These are phyloP conservation scores for Crithidia fasciculata DNA, from an alignment of 208 protist genomes.

Conservation along the genomic window DNA sequence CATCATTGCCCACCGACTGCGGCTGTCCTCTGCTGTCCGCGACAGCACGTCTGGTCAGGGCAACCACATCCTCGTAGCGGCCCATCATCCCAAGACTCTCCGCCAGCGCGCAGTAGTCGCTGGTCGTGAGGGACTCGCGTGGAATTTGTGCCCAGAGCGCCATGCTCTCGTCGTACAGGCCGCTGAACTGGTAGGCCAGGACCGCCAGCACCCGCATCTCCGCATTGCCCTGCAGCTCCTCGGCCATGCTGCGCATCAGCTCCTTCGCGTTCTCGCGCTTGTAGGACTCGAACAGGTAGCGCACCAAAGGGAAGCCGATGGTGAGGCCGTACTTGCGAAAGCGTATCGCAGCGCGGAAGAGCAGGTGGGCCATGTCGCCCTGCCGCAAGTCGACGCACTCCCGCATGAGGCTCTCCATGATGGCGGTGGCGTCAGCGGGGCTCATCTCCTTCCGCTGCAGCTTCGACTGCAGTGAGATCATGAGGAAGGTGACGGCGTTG, in stretches of 20 bases:
- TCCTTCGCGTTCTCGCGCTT: slow-evolving; percentile 75
- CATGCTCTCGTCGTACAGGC: slow-evolving; percentile 39
- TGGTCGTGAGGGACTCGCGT: slow-evolving; percentile 41
- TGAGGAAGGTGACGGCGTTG: slow-evolving; percentile 91
- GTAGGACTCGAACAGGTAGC: slow-evolving; percentile 88
- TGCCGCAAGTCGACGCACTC: slow-evolving; percentile 92
- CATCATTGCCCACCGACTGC: slow-evolving; percentile 11
- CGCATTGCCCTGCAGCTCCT: slow-evolving; percentile 68
- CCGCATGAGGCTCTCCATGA: slow-evolving; percentile 87
- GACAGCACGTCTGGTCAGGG: too few relatives aligned
- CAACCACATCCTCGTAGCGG: slow-evolving; percentile 52
- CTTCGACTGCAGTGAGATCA: slow-evolving; percentile 87
- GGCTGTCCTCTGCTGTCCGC: too few relatives aligned
- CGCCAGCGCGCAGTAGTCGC: slow-evolving; percentile 73
- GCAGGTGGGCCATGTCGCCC: slow-evolving; percentile 90
- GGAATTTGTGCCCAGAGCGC: slow-evolving; percentile 59
- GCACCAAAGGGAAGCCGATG: slow-evolving; percentile 66
- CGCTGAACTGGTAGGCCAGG: slow-evolving; percentile 75
- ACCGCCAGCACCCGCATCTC: slow-evolving; percentile 71
- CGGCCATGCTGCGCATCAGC: slow-evolving; percentile 85
- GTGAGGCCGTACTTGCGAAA: slow-evolving; percentile 88
- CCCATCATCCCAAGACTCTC: slow-evolving; percentile 71
- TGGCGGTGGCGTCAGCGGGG: slow-evolving; percentile 67
- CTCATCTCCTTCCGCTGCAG: slow-evolving; percentile 81
- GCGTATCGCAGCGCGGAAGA: slow-evolving; percentile 88